Percentiles rank a stretch among this genome's conserved stretches.
Evolutionary conservation across 192 early-diverging fungal species (phyloP).

Genomic region (Umbelopsis sp.): DNA sequence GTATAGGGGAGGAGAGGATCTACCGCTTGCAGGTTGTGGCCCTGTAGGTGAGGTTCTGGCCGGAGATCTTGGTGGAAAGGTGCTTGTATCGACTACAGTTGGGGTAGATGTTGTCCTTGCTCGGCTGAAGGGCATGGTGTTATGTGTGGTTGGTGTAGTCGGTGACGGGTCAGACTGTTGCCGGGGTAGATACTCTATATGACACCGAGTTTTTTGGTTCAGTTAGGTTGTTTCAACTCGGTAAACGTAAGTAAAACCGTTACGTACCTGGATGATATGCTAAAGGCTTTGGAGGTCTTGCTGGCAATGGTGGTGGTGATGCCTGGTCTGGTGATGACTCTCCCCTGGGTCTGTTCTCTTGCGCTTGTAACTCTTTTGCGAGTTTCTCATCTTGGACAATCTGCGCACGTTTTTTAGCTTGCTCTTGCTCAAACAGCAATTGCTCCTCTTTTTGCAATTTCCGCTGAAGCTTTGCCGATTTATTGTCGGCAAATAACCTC

Average conservation of each 20-base stretch:
- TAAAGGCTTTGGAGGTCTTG: conserved; percentile 7
- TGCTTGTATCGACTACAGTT: background rate
- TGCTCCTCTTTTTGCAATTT: conserved; percentile 10
- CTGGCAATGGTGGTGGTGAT: background rate
- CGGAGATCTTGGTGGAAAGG: background rate
- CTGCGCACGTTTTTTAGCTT: background rate
- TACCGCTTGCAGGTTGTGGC: background rate
- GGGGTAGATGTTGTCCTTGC: background rate
- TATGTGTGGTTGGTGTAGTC: background rate
- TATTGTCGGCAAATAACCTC: conserved; percentile 12
- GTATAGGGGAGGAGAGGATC: conserved; percentile 7
- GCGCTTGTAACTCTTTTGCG: background rate
- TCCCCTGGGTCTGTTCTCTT: background rate
- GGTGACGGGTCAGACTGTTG: background rate
- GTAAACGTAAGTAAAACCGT: background rate
- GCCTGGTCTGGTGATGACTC: background rate
- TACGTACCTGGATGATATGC: conserved; percentile 1
- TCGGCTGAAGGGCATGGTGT: background rate
- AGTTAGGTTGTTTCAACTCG: background rate
- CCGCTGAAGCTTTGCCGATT: conserved; percentile 10
- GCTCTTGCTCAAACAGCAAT: conserved; percentile 4
- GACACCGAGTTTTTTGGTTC: background rate
- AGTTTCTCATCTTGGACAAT: conserved; percentile 7
- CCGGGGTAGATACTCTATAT: conserved; percentile 1
- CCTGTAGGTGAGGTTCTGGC: background rate